Conservation (phyloP, 2,329 filamentous ascomycete genomes). For the Penicillium thymicola region DNA sequence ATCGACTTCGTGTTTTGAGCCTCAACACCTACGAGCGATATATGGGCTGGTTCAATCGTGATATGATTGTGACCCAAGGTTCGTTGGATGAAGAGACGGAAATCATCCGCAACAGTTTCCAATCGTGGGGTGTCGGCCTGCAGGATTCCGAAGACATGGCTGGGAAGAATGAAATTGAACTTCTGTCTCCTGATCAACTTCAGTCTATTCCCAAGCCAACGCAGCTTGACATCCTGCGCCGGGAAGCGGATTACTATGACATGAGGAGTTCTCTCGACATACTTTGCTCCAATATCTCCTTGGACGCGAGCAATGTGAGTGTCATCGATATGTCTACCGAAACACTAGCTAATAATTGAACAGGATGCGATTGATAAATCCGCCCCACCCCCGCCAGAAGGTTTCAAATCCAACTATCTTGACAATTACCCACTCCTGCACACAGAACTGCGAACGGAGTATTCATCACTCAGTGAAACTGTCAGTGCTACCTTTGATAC, state of each 20-base stretch:
- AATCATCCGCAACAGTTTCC: constrained; percentile 61
- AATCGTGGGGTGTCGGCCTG: constrained; percentile 65
- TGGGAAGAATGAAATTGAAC: constrained; percentile 40
- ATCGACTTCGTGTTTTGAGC: constrained; percentile 74
- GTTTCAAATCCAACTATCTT: constrained; percentile 54
- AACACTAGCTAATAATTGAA: constrained; percentile 15
- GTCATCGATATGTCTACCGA: neutral
- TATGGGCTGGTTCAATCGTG: constrained; percentile 73
- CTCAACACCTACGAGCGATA: constrained; percentile 70
- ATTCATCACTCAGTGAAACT: constrained; percentile 37
- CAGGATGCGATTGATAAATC: constrained; percentile 61
- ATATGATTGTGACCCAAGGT: constrained; percentile 47
- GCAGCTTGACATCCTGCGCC: constrained; percentile 27
- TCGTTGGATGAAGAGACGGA: constrained; percentile 57
- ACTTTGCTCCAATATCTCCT: constrained; percentile 28
- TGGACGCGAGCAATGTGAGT: constrained; percentile 31
- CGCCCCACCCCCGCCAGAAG: constrained; percentile 55
- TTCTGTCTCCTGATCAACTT: constrained; percentile 1
- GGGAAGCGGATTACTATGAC: constrained; percentile 33
- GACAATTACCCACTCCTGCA: constrained; percentile 55
- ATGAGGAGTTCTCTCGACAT: constrained; percentile 38
- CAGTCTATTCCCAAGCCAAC: constrained; percentile 18
- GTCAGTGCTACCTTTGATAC: constrained; percentile 34
- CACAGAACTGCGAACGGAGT: constrained; percentile 48
- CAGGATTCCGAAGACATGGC: constrained; percentile 53